These are phyloP conservation scores for Trichosporon asahii DNA, from an alignment of 1,284 basidiomycete species.

Conservation along the genomic window DNA sequence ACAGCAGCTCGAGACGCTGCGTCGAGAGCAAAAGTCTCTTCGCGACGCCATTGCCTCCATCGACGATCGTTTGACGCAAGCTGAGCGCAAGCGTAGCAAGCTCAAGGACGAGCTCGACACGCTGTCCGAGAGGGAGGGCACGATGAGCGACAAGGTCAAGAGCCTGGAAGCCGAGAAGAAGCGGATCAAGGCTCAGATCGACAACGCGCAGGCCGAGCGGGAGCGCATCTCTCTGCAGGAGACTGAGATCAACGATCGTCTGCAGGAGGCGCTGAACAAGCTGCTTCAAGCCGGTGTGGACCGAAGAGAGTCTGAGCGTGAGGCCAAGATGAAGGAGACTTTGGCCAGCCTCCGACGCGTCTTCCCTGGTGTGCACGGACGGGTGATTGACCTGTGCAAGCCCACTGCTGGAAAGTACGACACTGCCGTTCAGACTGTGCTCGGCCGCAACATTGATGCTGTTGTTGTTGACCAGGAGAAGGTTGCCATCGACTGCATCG, in stretches of 20 bases:
- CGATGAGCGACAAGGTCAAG: constrained; percentile 60
- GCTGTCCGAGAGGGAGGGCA: constrained; percentile 60
- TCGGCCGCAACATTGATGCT: constrained; percentile 92
- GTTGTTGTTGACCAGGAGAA: constrained; percentile 95
- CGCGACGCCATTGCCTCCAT: constrained; percentile 59
- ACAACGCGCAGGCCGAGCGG: constrained; percentile 42
- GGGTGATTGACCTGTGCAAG: constrained; percentile 88
- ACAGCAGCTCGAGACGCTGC: constrained; percentile 74
- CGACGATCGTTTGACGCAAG: constrained; percentile 62
- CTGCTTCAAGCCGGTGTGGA: constrained; percentile 84
- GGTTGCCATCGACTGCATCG: constrained; percentile 95
- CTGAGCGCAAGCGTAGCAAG: constrained; percentile 62
- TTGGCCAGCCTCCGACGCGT: constrained; percentile 76
- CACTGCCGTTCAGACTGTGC: constrained; percentile 85
- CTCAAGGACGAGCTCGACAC: constrained; percentile 62
- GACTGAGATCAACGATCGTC: constrained; percentile 84
- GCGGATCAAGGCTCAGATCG: constrained; percentile 39
- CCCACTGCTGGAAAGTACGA: constrained; percentile 91
- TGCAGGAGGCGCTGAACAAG: constrained; percentile 76
- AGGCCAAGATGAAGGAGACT: constrained; percentile 79
- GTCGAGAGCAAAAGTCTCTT: constrained; percentile 76
- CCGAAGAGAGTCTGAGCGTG: constrained; percentile 77
- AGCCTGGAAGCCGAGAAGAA: constrained; percentile 50
- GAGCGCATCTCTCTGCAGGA: constrained; percentile 62
- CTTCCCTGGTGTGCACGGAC: constrained; percentile 85